Evolutionary conservation across 2,329 filamentous ascomycete species (phyloP).

Genomic region (Arachnomyces sp.): DNA sequence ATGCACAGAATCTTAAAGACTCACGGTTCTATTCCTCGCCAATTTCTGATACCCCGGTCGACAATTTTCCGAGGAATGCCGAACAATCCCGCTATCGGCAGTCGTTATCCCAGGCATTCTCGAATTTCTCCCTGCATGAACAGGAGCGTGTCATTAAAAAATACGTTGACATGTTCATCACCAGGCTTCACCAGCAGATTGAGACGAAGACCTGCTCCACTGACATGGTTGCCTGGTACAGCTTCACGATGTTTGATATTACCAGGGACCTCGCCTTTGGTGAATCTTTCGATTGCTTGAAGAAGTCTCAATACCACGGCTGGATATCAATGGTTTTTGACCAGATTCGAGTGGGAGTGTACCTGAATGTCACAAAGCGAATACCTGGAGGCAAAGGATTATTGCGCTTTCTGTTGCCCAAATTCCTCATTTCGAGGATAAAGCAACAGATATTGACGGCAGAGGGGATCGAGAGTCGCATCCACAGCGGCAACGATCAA

Average conservation of each 20-base stretch:
- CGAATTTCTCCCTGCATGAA: constrained; percentile 21
- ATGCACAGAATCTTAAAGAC: constrained; percentile 2
- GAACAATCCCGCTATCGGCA: constrained; percentile 2
- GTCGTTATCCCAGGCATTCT: constrained; percentile 23
- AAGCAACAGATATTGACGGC: not conserved
- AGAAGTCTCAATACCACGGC: constrained; percentile 28
- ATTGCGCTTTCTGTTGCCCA: too few species aligned
- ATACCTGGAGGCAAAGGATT: not conserved
- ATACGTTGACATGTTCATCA: constrained; percentile 22
- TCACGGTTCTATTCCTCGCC: constrained; percentile 1
- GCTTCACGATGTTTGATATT: constrained; percentile 33
- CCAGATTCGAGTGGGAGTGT: constrained; percentile 15
- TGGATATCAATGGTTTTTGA: constrained; percentile 34
- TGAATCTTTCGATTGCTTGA: constrained; percentile 33
- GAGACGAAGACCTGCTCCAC: constrained; percentile 7
- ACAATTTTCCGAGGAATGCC: not conserved
- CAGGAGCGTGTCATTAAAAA: constrained; percentile 21
- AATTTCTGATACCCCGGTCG: not conserved
- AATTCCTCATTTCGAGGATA: not conserved
- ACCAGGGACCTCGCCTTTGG: constrained; percentile 34
- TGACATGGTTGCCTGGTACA: constrained; percentile 27
- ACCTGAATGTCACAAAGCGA: constrained; percentile 7
- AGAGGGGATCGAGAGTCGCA: not conserved
- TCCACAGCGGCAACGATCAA: constrained; percentile 3
- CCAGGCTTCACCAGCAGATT: constrained; percentile 8